Base-by-base conservation (phyloP, 164 flowering plant genomes). In the Vitis amurensis region DNA sequence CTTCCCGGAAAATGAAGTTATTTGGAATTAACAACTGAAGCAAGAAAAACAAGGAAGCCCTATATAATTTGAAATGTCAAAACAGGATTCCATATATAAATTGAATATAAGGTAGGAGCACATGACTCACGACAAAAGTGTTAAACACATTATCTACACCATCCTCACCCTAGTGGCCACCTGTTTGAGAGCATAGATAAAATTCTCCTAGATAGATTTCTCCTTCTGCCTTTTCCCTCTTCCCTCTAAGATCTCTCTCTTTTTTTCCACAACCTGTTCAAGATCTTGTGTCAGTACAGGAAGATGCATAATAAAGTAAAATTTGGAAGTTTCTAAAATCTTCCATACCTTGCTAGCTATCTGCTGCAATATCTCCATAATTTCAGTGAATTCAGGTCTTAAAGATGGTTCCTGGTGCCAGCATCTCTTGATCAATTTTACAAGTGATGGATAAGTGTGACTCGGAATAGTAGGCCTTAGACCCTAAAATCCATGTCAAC, bases 391-490 rank as follows among this genome's bases (percentile, higher is more conserved):
- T 49, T 72, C 74, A 16, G 82, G 82, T 60, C 82, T 76, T 60
- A 59, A 37, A 23, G 50, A 51, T 67, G 82, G 75, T 7, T 75
- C 74, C 17, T 53, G 71, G 51, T 72, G 76, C 82, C 82, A 79
- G 70, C 82, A 79, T 58, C 77, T 76, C 62, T 76, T 70, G 8
- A 79, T 59, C 58, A 79, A 17, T 49, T 73, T 70, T 48, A 61
- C 68, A 13, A 79, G 12, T 57, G 51, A 50, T 55, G 74, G 82
- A 55, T 68, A 72, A 52, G 78, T 67, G 30, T 73, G 16, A 11
- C n/a, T 48, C 8, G 82, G 82, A 63, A 76, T 76, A 11, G 56
- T 50, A n/a, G 82, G 82, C 63, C 82, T 70, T 48, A 79, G 69
- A 31, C 75, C 79, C 82, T 79, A 62, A 29, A 66, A 67, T 50